A percentile compares a stretch with the other conserved stretches of the same genome.
phyloP scores from a whole-genome alignment of 2,329 filamentous ascomycete species.

The Ceratocystis colombiana region DNA sequence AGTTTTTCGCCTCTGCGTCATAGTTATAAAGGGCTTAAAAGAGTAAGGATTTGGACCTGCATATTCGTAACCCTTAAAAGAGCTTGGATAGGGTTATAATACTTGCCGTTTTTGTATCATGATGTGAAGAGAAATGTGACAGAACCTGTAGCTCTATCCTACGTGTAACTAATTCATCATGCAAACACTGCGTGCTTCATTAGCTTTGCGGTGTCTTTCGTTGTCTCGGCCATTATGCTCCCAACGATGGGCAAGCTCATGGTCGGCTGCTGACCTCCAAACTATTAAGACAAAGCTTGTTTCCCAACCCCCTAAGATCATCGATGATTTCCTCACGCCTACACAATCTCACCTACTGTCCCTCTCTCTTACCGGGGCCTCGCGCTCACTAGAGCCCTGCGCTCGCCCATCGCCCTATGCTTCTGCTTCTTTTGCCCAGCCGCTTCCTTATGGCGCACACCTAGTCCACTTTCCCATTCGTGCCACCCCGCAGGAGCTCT shows the following conservation, averaged over 20 bases:
- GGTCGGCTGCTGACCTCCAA: background rate
- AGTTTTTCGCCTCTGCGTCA: conserved; percentile 11
- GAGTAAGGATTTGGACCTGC: conserved; percentile 6
- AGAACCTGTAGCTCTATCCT: background rate
- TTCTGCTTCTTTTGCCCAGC: conserved; percentile 18
- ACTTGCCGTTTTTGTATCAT: background rate
- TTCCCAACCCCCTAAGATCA: conserved; percentile 31
- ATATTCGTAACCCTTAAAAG: background rate
- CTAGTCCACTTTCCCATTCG: conserved; percentile 77
- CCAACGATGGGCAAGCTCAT: conserved; percentile 20
- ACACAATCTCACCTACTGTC: conserved; percentile 56
- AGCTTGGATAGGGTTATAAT: background rate
- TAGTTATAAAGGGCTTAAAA: background rate
- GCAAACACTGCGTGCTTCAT: background rate
- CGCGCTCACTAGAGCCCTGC: conserved; percentile 23
- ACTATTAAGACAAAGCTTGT: conserved; percentile 10
- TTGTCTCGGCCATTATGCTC: conserved; percentile 36
- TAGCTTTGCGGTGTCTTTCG: too few relatives aligned
- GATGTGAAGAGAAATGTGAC: background rate
- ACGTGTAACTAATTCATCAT: background rate
- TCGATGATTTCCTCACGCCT: conserved; percentile 42
- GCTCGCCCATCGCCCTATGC: conserved; percentile 24
- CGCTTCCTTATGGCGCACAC: conserved; percentile 27
- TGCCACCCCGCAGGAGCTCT: conserved; percentile 50
- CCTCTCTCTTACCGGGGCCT: conserved; percentile 41